Conservation (phyloP, 106 monocot genomes). For the Dendrobium huoshanense region DNA sequence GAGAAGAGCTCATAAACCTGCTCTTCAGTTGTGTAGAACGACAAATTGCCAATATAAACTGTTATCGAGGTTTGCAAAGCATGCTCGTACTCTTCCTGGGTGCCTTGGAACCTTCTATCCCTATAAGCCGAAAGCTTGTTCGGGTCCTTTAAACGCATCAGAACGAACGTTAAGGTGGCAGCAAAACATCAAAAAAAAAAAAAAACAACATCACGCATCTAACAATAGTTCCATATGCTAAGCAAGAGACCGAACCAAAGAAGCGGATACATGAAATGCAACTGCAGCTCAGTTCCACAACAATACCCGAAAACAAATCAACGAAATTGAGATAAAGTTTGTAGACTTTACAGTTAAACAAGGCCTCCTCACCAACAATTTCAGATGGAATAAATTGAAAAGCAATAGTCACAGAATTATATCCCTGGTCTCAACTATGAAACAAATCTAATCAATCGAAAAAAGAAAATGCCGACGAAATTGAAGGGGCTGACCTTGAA, state of each 20-base stretch:
- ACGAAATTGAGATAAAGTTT: too few relatives aligned
- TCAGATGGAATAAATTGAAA: background rate
- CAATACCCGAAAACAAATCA: too few relatives aligned
- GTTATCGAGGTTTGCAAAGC: constrained; percentile 68
- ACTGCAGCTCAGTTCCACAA: background rate
- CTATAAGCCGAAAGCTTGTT: constrained; percentile 82
- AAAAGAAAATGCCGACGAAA: too few relatives aligned
- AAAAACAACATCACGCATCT: background rate
- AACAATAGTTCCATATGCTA: background rate
- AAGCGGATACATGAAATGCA: too few relatives aligned
- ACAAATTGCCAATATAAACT: constrained; percentile 83
- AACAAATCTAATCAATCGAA: background rate
- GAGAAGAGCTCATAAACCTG: constrained; percentile 97
- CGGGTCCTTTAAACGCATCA: constrained; percentile 42
- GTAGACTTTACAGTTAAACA: too few relatives aligned
- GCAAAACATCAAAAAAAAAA: background rate
- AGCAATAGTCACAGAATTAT: background rate
- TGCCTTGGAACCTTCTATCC: constrained; percentile 82
- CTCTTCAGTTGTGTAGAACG: constrained; percentile 99
- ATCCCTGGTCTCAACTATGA: background rate
- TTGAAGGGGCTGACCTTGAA: constrained; percentile 3
- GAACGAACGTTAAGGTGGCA: background rate
- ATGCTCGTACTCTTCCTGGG: constrained; percentile 90
- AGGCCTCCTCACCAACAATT: background rate
- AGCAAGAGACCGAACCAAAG: background rate